phyloP scores from a whole-genome alignment of 768 basidiomycete species.

The Russula lepida region DNA sequence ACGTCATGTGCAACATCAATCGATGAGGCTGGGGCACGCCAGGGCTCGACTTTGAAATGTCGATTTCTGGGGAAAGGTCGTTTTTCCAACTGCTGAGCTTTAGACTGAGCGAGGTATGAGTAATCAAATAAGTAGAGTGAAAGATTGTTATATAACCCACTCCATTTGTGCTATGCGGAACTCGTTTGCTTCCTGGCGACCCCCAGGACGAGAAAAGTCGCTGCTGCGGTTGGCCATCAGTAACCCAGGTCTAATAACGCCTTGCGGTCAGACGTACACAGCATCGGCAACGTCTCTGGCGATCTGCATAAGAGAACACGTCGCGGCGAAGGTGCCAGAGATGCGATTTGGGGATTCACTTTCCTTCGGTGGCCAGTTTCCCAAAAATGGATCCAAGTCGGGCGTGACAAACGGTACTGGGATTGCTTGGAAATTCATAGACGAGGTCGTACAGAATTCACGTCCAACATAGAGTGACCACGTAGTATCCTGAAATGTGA shows the following conservation, averaged over 20 bases:
- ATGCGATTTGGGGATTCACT: conserved; percentile 10
- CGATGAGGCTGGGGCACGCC: conserved; percentile 16
- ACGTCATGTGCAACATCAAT: conserved; percentile 21
- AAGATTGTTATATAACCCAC: background rate
- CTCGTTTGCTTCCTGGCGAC: conserved; percentile 11
- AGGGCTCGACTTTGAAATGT: conserved; percentile 13
- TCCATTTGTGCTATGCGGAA: conserved; percentile 20
- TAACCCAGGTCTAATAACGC: background rate
- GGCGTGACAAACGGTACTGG: conserved; percentile 41
- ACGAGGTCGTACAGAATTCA: conserved; percentile 42
- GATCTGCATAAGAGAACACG: conserved; percentile 20
- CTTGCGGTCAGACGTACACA: conserved; percentile 6
- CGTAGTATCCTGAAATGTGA: conserved; percentile 40
- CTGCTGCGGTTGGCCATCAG: conserved; percentile 9
- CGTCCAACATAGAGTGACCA: conserved; percentile 63
- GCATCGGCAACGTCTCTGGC: conserved; percentile 17
- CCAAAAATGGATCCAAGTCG: conserved; percentile 42
- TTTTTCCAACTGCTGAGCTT: conserved; percentile 21
- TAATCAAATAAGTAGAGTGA: background rate
- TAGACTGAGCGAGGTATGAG: conserved; percentile 1
- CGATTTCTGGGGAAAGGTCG: conserved; percentile 15
- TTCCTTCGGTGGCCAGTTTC: conserved; percentile 35
- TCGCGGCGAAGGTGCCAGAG: conserved; percentile 17
- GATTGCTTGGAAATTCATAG: conserved; percentile 31
- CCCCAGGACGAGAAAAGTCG: conserved; percentile 17